phyloP scores from a whole-genome alignment of 2,329 filamentous ascomycete genomes.

The Blastomyces gilchristii region DNA sequence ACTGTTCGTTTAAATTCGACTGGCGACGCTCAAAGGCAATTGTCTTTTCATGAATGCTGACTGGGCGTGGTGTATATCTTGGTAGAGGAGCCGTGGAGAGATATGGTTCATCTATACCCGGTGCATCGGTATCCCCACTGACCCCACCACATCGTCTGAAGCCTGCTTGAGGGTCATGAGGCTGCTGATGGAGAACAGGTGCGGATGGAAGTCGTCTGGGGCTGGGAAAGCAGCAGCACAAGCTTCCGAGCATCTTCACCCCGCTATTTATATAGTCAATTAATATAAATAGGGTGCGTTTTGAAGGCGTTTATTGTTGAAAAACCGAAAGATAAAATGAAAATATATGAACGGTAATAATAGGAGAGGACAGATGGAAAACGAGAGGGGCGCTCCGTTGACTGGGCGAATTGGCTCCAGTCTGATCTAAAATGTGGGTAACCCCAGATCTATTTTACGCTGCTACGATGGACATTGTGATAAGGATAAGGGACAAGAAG shows the following conservation, averaged over 20 bases:
- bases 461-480: neutral
- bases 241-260: conserved; percentile 20
- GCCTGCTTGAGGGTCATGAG: conserved; percentile 4
- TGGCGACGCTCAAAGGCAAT: conserved; percentile 17
- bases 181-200: conserved; percentile 1
- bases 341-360: neutral
- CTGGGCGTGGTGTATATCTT: conserved; percentile 32
- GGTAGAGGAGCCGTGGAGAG: conserved; percentile 28
- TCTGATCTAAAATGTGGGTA: neutral
- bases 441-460: conserved; percentile 2
- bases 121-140: conserved; percentile 7
- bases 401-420: neutral
- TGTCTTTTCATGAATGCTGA: conserved; percentile 33
- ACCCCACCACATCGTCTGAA: conserved; percentile 14
- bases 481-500: neutral
- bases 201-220: conserved; percentile 6
- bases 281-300: neutral
- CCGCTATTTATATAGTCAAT: neutral
- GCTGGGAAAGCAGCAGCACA: conserved; percentile 21
- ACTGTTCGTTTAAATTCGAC: conserved; percentile 18
- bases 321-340: neutral
- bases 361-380: neutral
- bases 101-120: conserved; percentile 23
- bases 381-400: neutral
- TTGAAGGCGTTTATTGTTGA: neutral